phyloP scores from a whole-genome alignment of 352 stramenopile species.

The Phytophthora palmivora region DNA sequence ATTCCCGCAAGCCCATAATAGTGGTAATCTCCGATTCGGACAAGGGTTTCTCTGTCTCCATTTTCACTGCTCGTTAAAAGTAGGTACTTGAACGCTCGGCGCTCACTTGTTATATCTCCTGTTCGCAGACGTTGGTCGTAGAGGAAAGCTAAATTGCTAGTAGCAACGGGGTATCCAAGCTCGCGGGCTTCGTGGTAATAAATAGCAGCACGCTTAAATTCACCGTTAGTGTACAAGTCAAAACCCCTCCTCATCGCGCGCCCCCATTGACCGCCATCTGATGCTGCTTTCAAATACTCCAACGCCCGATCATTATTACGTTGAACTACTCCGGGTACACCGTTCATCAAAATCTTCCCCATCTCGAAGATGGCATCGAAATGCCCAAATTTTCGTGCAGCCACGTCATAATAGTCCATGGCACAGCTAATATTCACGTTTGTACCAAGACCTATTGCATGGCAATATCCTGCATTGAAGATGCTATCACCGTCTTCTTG shows the following conservation, averaged over 20 bases:
- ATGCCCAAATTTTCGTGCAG: conserved; percentile 80
- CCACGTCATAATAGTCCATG: conserved; percentile 66
- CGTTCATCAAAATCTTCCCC: conserved; percentile 61
- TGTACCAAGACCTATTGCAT: conserved; percentile 71
- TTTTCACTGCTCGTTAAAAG: conserved; percentile 41
- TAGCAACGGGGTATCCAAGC: conserved; percentile 68
- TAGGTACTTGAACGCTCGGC: conserved; percentile 52
- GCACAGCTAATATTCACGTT: conserved; percentile 57
- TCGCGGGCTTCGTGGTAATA: conserved; percentile 72
- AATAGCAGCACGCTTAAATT: conserved; percentile 56
- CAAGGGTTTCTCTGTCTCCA: conserved; percentile 62
- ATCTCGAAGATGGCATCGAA: conserved; percentile 87
- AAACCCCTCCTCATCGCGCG: conserved; percentile 64
- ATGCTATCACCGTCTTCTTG: conserved; percentile 88
- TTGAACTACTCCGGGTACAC: conserved; percentile 31
- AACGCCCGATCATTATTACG: conserved; percentile 38
- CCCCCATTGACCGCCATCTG: conserved; percentile 71
- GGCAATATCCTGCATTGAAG: conserved; percentile 91
- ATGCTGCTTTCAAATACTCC: conserved; percentile 67
- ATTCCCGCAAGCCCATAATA: conserved; percentile 74
- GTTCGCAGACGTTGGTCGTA: conserved; percentile 58
- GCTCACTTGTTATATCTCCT: conserved; percentile 34
- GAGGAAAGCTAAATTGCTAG: conserved; percentile 79
- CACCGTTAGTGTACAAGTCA: conserved; percentile 52
- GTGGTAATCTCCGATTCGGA: conserved; percentile 80